phyloP scores from a whole-genome alignment of 805 yeast species.

The Candida oleophila region DNA sequence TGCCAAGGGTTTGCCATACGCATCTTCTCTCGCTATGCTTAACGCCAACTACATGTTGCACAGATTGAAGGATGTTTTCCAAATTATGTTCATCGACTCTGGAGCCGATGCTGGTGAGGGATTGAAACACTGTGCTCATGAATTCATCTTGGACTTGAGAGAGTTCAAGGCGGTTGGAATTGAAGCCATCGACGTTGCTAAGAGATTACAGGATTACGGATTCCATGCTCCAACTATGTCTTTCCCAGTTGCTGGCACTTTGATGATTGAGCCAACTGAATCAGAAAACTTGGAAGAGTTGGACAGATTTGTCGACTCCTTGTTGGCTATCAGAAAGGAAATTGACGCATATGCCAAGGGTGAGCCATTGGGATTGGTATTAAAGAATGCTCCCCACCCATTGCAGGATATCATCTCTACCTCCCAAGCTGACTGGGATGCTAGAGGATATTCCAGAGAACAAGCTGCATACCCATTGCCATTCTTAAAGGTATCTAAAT shows the following conservation, averaged over 20 bases:
- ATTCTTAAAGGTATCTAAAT: conserved; percentile 69
- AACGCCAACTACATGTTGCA: conserved; percentile 96
- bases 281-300: conserved; percentile 86
- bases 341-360: conserved; percentile 71
- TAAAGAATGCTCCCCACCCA: conserved; percentile 92
- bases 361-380: conserved; percentile 61
- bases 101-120: conserved; percentile 39
- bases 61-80: conserved; percentile 66
- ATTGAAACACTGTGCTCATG: conserved; percentile 88
- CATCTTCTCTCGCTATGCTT: conserved; percentile 88
- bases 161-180: conserved; percentile 76
- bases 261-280: conserved; percentile 98
- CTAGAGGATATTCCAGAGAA: conserved; percentile 86
- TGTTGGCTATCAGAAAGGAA: conserved; percentile 80
- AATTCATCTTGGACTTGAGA: conserved; percentile 89
- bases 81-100: conserved; percentile 70
- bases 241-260: conserved; percentile 96
- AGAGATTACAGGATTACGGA: conserved; percentile 95
- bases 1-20: conserved; percentile 73
- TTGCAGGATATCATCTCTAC: conserved; percentile 71
- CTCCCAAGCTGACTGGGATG: conserved; percentile 66
- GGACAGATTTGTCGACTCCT: conserved; percentile 85
- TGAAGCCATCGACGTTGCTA: conserved; percentile 96
- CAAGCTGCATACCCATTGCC: conserved; percentile 90
- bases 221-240: conserved; percentile 99